Evolutionary conservation across 2,329 filamentous ascomycete genomes (phyloP), one percentile per base, ranked within the genome.

Genomic region (Aspergillus jensenii): DNA sequence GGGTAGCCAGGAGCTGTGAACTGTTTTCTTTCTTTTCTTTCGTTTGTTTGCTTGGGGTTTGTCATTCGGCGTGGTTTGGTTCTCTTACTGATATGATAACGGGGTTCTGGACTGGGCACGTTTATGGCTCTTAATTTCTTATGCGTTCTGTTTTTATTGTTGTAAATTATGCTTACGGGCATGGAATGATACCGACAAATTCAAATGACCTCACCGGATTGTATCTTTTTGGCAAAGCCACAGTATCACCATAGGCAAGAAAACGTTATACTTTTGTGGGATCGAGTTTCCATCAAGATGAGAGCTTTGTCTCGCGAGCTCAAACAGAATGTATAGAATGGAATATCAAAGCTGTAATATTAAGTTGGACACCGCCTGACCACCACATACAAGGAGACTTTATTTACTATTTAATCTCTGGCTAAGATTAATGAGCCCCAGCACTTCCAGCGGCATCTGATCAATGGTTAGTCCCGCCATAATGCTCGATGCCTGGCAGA

Each of bases 1-100:
- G 88, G 89, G 60, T 71, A 96, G 91, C 83, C 92, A 96, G 83
- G 93, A 97, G 85, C 85, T 98, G 83, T 98, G 91, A 65, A 61
- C 51, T 85, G 82, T 74, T 72, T 72, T 71, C 63, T 61, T 71
- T 79, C 82, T 81, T 79, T 78, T 25, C 63, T 61, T 71, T 79
- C 82, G 80, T 79, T 78, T 46, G 47, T 58, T 58, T 58, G 56
- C 51, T 79, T 82, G 75, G 72, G 75, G 74, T 72, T 76, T 75
- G 82, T 87, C 84, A 86, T 87, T 88, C 86, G 87, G 91, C 89
- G 89, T 81, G 83, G 82, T 84, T 87, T 84, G 79, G 81, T 78
- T 79, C 84, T 85, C 86, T 86, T 67, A 74, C 75, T 75, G 74
- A 89, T 83, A 88, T 84, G 87, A 88, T 87, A 85, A 84, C 86